Percentiles rank a stretch among this genome's conserved stretches.
Conservation (phyloP, 192 early-diverging fungal species). For the Ramicandelaber brevisporus region DNA sequence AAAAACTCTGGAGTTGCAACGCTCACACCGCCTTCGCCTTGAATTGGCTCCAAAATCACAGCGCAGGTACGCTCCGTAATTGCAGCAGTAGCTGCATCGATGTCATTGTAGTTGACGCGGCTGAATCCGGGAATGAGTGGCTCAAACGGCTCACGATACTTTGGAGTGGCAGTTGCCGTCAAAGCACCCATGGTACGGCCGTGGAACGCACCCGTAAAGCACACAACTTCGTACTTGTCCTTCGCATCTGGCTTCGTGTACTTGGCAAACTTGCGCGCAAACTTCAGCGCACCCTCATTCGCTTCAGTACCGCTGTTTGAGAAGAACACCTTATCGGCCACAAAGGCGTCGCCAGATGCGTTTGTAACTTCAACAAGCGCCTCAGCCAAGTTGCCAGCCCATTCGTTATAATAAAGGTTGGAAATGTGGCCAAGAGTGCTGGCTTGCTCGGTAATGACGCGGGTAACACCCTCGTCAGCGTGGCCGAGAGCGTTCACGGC, state of each 20-base stretch:
- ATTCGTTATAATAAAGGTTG: conserved; percentile 82
- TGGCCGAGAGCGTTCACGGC: conserved; percentile 88
- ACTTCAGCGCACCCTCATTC: conserved; percentile 94
- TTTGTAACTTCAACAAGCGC: conserved; percentile 34
- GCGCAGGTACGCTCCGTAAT: conserved; percentile 62
- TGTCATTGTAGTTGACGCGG: conserved; percentile 46
- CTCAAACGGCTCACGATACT: conserved; percentile 85
- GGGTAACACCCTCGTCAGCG: conserved; percentile 41
- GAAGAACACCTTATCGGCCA: conserved; percentile 61
- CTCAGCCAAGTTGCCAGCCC: conserved; percentile 58
- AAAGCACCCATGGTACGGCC: conserved; percentile 89
- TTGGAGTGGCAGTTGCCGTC: conserved; percentile 75
- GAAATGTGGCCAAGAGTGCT: conserved; percentile 57
- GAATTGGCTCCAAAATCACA: conserved; percentile 89
- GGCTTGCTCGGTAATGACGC: conserved; percentile 58
- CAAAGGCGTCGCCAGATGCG: conserved; percentile 9
- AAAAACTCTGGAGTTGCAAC: conserved; percentile 47
- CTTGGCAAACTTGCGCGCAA: conserved; percentile 69
- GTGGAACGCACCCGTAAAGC: conserved; percentile 85
- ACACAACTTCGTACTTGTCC: conserved; percentile 48
- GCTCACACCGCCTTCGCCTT: conserved; percentile 88
- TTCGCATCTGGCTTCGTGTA: conserved; percentile 16
- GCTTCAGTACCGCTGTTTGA: conserved; percentile 95
- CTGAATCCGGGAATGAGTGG: conserved; percentile 74
- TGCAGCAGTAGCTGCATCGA: conserved; percentile 22